phyloP scores from a whole-genome alignment of 75 land plant species.

The Selaginella moellendorffii region DNA sequence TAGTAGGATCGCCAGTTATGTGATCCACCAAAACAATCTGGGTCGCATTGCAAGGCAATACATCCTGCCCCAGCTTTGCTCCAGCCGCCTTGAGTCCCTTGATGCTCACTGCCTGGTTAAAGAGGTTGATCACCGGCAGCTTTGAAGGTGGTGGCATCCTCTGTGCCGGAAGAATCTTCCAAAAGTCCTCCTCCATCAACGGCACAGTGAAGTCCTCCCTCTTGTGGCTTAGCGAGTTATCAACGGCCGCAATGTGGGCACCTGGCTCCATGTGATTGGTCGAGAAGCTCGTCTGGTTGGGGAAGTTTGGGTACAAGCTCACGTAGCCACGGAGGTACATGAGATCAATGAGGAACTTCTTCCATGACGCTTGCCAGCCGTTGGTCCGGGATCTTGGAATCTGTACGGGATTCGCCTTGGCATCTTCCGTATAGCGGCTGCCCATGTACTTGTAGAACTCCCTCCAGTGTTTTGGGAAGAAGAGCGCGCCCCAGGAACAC shows the following conservation, averaged over 20 bases:
- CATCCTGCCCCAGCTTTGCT: slow-evolving; percentile 4
- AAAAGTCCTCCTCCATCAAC: slow-evolving; percentile 19
- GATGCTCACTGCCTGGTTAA: neutral
- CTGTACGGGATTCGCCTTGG: slow-evolving; percentile 3
- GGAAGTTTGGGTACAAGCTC: slow-evolving; percentile 12
- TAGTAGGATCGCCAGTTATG: neutral
- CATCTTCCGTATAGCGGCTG: slow-evolving; percentile 9
- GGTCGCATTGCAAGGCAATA: neutral
- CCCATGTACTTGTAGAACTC: slow-evolving; percentile 15
- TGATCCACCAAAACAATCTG: slow-evolving; percentile 1
- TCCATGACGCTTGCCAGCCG: slow-evolving; percentile 9
- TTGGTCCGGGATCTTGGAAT: slow-evolving; percentile 10
- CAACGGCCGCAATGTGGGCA: neutral
- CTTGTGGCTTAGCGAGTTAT: neutral
- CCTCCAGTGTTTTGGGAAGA: slow-evolving; percentile 13
- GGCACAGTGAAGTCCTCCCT: slow-evolving; percentile 80
- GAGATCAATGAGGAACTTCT: neutral
- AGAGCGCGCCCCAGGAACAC: slow-evolving; percentile 4
- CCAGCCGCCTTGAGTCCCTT: slow-evolving; percentile 2
- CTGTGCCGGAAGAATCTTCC: neutral
- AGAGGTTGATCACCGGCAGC: slow-evolving; percentile 1
- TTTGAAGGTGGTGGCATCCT: neutral
- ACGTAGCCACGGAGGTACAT: neutral
- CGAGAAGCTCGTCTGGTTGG: slow-evolving; percentile 5
- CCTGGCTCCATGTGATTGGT: slow-evolving; percentile 10